Base-by-base conservation (phyloP, 345 rosid genomes). In the Luvunga scandens region DNA sequence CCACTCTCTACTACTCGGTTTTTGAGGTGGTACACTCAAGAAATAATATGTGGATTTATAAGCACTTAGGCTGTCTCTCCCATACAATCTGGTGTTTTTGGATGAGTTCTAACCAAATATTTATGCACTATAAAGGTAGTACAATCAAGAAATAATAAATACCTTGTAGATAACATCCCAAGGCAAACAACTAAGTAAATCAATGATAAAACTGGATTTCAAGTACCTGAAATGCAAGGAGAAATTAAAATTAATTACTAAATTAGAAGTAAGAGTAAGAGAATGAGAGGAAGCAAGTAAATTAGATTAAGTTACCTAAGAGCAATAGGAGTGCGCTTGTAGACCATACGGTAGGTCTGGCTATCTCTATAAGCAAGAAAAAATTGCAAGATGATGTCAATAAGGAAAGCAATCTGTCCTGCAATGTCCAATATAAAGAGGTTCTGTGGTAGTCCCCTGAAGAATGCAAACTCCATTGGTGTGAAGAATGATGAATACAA, bases 391-490 rank as follows among this genome's bases (percentile, higher is more conserved):
- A 83, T 42, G 67, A 94, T 94, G 79, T 92, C 98, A 3, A 94
- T 2, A 66, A 94, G 87, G 85, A 94, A 92, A 71, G 94, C 97
- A 8, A 91, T 4, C 78, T 94, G 97, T 53, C 98, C 97, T 55
- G 75, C 89, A 50, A 94, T 89, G 86, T 94, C 98, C 48, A 92
- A 83, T 48, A 92, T 68, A 72, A 89, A 89, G 71, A 94, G 93
- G 66, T 85, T 87, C 74, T 86, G 77, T 39, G 95, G 95, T 24
- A 94, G 84, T 72, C 97, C 98, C 25, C 94, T 85, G 84, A 90
- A 94, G 89, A 94, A 94, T 4, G 94, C 98, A 24, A 94, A 94
- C 89, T 94, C 97, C 88, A 94, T 27, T 1, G 98, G 98, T 60
- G 98, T 94, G 78, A 92, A 92, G 87, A 89, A 88, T 57, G 98